Base-by-base conservation (phyloP, 805 yeast genomes). In the Phaffomyces antillensis region DNA sequence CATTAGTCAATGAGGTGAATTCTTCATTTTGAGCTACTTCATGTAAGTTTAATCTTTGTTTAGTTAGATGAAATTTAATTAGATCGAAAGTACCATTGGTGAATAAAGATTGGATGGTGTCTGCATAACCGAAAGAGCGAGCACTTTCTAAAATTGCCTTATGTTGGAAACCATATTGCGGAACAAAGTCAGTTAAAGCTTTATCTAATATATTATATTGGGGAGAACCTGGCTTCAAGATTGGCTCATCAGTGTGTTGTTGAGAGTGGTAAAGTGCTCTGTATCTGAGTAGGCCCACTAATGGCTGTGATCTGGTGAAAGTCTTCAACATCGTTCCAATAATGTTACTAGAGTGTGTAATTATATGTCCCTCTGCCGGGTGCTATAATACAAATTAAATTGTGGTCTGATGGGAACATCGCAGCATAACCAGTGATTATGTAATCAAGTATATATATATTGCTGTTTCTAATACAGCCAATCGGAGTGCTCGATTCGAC, bases 51-150 rank as follows among this genome's bases (percentile, higher is more conserved):
- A 61, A 46, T 53, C 79, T 69, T 52, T 76, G 71, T 61, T 71
- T 69, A 37, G 74, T 71, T 36, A 80, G 58, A 62, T 81, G 77
- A 46, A 77, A 73, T 60, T 71, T 76, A 41, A 80, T 73, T 48
- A 84, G 72, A 43, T 79, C 78, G 35, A 71, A 65, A 11, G 68
- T 63, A 5, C 80, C 79, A 35, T 61, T 55, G 5, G 64, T 62
- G 50, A 70, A 71, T 17, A 71, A 47, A 58, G 76, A 65, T 17
- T 59, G 66, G 10, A 72, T 65, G n/a, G 72, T 64, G 48, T 82
- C 87, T 40, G 76, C 67, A 54, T 74, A 73, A 7, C 75, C 72
- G 51, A 69, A 60, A 3, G 63, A 65, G 36, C 80, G 66, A 15
- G 76, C 68, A 16, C 81, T 78, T 36, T 67, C 63, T 4, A 71